Percentiles rank a stretch among this genome's conserved stretches.
Evolutionary conservation across 1,284 basidiomycete species (phyloP).

Genomic region (Apiotrichum siamense): DNA sequence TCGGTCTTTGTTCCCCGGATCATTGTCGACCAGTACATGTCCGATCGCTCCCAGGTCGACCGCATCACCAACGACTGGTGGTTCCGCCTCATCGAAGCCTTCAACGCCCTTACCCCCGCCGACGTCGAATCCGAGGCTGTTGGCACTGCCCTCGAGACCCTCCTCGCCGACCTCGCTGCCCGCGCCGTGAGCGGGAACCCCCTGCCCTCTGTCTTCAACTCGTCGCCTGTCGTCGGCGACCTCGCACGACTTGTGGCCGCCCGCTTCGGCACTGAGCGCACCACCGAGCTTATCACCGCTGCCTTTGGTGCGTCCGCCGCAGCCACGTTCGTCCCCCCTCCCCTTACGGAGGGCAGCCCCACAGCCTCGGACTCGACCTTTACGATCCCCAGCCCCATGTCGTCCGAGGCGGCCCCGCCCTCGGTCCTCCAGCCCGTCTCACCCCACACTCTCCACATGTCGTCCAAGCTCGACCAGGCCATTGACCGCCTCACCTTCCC

Average conservation of each 20-base stretch:
- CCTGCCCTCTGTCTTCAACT: conserved; percentile 39
- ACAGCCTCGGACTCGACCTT: conserved; percentile 8
- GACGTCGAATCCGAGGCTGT: conserved; percentile 20
- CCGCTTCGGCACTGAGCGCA: conserved; percentile 40
- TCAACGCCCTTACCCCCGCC: conserved; percentile 1
- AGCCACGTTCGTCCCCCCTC: conserved; percentile 14
- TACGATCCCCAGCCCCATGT: conserved; percentile 9
- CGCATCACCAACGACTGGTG: conserved; percentile 3
- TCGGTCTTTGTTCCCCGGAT: conserved; percentile 11
- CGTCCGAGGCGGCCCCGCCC: conserved; percentile 5
- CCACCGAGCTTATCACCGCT: conserved; percentile 16
- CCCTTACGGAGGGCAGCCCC: not conserved
- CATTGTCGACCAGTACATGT: conserved; percentile 22
- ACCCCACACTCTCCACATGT: conserved; percentile 15
- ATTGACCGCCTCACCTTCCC: conserved; percentile 14
- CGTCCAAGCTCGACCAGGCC: conserved; percentile 14
- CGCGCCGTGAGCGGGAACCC: conserved; percentile 6
- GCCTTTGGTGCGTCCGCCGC: conserved; percentile 20
- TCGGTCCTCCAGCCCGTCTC: conserved; percentile 9
- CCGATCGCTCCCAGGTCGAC: not conserved
- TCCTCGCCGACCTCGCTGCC: conserved; percentile 50
- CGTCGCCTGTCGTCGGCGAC: conserved; percentile 42
- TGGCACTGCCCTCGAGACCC: conserved; percentile 50
- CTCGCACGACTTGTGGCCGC: conserved; percentile 14
- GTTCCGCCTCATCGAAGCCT: conserved; percentile 17